Base-by-base conservation (phyloP, 768 basidiomycete species). In the Aureoboletus auriporus region DNA sequence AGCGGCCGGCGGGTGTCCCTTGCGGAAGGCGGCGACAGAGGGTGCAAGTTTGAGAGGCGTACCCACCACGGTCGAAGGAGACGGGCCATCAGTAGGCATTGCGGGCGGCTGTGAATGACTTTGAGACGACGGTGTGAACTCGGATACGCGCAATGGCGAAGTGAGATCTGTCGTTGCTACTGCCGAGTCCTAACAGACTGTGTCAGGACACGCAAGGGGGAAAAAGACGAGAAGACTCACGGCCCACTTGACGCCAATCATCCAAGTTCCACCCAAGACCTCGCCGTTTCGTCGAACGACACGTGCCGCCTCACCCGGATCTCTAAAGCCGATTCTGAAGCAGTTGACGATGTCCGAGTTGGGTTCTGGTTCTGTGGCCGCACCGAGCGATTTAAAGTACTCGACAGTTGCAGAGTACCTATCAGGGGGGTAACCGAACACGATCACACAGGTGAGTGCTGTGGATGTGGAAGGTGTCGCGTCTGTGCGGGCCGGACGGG, bases 371-470 rank as follows among this genome's bases (percentile, higher is more conserved):
- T 85, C 84, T 3, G 85, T 84, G 30, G 83, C 69, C 12, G 80
- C 79, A 8, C 88, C 89, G 17, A 94, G 68, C 1, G 83, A 80
- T 55, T 76, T 78, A 71, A 90, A 86, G 64, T 86, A 86, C 58
- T 86, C 86, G 13, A 79, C 80, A 0, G 86, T 82, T 13, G 82
- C 61, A 44, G 77, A 80, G 63, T 85, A 87, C 59, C 83, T 83
- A 65, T 92, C 87, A 29, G 80, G 72, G 6, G 92, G 90, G 62
- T 92, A 94, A n/a, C 92, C 92, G 52, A 91, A 94, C 44, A 94
- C 82, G 59, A 92, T 74, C 31, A 94, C 73, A 58, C 84, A 85
- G 27, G 78, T 63, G 3, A 77, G 20, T 23, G 20, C 72, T 26
- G 79, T 75, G 10, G 68, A 42, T 6, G 70, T 50, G 36, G 64